These are phyloP conservation scores for Hygrophorus pudorinus DNA, from an alignment of 768 basidiomycete species.

Conservation along the genomic window DNA sequence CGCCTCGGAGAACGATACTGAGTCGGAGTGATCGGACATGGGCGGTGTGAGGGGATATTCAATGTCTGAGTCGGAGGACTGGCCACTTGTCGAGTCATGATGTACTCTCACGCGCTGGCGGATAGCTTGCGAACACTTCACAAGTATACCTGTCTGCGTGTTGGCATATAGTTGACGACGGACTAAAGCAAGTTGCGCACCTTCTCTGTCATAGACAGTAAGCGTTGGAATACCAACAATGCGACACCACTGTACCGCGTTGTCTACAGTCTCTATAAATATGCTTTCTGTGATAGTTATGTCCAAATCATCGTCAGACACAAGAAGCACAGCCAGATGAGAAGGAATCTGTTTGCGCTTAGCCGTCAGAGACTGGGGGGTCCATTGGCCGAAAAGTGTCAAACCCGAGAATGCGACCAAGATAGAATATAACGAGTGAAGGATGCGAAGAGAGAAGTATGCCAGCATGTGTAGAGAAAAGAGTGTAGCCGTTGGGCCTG, in stretches of 20 bases:
- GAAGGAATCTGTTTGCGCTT: constrained; percentile 47
- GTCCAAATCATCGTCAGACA: constrained; percentile 29
- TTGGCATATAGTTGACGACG: neutral
- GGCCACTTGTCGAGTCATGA: constrained; percentile 14
- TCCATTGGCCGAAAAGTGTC: constrained; percentile 22
- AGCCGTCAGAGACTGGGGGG: constrained; percentile 40
- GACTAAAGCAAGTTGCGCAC: constrained; percentile 27
- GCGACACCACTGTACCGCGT: constrained; percentile 52
- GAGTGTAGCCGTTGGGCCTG: neutral
- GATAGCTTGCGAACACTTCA: constrained; percentile 30
- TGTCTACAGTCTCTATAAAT: constrained; percentile 44
- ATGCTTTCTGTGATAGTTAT: constrained; percentile 26
- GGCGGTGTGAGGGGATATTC: constrained; percentile 76
- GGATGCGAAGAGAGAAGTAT: constrained; percentile 35
- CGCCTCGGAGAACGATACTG: constrained; percentile 41
- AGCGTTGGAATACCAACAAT: constrained; percentile 50
- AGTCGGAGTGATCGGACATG: constrained; percentile 59
- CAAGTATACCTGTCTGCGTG: constrained; percentile 27
- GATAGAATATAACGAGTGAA: constrained; percentile 50
- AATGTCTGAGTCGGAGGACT: constrained; percentile 42
- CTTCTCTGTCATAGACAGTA: constrained; percentile 64
- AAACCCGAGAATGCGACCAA: constrained; percentile 30
- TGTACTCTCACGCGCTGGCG: constrained; percentile 24
- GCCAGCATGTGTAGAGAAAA: constrained; percentile 20
- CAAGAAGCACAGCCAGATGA: constrained; percentile 60